phyloP scores from a whole-genome alignment of 2,329 filamentous ascomycete species.

The Esteya vermicola region DNA sequence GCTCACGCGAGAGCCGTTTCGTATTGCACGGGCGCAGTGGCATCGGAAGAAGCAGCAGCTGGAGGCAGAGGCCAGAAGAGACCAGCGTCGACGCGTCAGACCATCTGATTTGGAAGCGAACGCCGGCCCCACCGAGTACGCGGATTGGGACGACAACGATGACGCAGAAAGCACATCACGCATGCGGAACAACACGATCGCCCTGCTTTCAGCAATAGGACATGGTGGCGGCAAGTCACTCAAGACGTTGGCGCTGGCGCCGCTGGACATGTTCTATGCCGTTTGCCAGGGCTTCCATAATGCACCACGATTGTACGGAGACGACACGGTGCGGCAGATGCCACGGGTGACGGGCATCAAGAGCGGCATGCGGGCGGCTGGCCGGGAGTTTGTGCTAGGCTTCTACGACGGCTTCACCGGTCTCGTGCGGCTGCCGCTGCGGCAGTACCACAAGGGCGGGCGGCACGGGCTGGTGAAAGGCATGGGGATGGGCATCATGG shows the following conservation, averaged over 20 bases:
- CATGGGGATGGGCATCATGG: conserved; percentile 48
- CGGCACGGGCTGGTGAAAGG: conserved; percentile 32
- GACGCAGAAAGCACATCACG: too few relatives aligned
- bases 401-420: conserved; percentile 53
- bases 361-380: conserved; percentile 47
- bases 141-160: conserved; percentile 4
- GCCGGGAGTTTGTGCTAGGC: conserved; percentile 47
- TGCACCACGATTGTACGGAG: conserved; percentile 54
- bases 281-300: conserved; percentile 59
- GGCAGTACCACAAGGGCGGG: conserved; percentile 36
- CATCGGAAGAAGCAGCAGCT: conserved; percentile 23
- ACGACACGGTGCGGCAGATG: conserved; percentile 51
- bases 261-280: conserved; percentile 45
- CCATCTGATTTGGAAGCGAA: too few relatives aligned
- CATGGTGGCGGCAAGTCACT: conserved; percentile 36
- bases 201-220: conserved; percentile 35
- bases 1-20: conserved; percentile 50
- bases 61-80: not conserved
- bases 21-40: conserved; percentile 37
- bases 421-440: conserved; percentile 42
- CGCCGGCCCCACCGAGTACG: too few relatives aligned
- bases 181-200: too few relatives aligned
- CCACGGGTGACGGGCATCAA: conserved; percentile 49
- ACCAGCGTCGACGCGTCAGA: too few relatives aligned
- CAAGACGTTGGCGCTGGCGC: conserved; percentile 37